Percentiles rank a stretch among this genome's conserved stretches.
Conservation (phyloP, 805 yeast genomes). For the Kockiozyma suomiensis region DNA sequence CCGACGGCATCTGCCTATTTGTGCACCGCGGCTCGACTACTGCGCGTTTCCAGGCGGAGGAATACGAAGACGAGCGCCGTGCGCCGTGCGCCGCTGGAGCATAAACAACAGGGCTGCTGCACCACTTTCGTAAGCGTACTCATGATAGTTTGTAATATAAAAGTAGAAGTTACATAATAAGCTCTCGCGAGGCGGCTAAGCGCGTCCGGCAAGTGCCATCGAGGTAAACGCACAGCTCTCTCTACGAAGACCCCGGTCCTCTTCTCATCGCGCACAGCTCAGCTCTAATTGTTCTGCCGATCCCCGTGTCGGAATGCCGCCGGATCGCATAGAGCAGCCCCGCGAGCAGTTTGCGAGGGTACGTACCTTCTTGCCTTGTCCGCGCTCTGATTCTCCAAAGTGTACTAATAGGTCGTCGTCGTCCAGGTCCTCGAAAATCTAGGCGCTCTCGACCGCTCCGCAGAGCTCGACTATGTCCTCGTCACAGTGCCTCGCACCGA, state of each 20-base stretch:
- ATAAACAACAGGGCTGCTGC: not conserved
- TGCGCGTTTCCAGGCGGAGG: not conserved
- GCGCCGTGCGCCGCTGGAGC: slow-evolving; percentile 17
- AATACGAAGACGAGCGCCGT: slow-evolving; percentile 8
- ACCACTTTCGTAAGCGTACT: not conserved
- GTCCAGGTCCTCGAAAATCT: slow-evolving; percentile 6
- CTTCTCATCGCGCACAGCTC: not conserved
- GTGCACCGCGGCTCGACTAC: slow-evolving; percentile 1
- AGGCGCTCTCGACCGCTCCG: slow-evolving; percentile 3
- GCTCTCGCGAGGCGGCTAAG: not conserved
- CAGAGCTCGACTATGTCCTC: slow-evolving; percentile 4
- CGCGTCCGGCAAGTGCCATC: slow-evolving; percentile 3
- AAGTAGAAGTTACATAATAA: not conserved
- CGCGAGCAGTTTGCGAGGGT: not conserved
- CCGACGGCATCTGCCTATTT: slow-evolving; percentile 6
- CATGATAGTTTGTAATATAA: not conserved
- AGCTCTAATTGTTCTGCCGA: too few relatives aligned
- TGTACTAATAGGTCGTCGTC: too few relatives aligned
- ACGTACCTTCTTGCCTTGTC: not conserved
- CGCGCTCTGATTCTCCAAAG: not conserved
- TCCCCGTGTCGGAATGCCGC: not conserved
- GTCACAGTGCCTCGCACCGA: not conserved
- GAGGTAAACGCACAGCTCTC: not conserved
- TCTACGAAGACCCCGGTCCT: not conserved
- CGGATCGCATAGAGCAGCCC: not conserved